Percentiles rank a stretch among this genome's conserved stretches.
Conservation (phyloP, 2,329 filamentous ascomycete species). For the Trichophyton verrucosum region DNA sequence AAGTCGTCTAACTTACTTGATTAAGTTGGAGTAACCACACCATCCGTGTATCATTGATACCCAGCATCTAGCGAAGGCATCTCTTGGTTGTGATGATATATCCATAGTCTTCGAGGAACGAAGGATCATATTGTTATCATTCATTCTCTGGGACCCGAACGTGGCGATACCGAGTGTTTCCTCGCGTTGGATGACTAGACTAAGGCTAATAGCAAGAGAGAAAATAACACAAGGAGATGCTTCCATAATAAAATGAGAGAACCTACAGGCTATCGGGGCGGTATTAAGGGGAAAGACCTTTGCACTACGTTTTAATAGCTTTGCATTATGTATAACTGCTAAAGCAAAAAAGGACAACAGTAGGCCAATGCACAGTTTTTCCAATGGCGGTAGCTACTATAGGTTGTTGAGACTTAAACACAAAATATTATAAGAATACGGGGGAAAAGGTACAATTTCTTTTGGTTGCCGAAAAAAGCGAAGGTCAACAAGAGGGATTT, state of each 20-base stretch:
- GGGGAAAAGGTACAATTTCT: not conserved
- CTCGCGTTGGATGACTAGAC: not conserved
- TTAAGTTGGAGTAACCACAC: not conserved
- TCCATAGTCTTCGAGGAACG: not conserved
- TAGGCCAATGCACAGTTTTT: not conserved
- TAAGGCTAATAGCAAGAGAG: not conserved
- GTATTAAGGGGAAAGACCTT: not conserved
- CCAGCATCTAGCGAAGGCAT: not conserved
- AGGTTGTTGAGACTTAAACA: not conserved
- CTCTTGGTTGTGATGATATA: not conserved
- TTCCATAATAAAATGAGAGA: too few species aligned
- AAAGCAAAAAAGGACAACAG: too few species aligned
- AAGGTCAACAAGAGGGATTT: not conserved
- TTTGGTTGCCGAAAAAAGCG: not conserved
- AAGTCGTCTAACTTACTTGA: conserved; percentile 8
- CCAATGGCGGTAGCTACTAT: not conserved
- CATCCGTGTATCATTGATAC: not conserved
- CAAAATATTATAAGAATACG: not conserved
- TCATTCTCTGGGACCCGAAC: not conserved
- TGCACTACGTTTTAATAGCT: not conserved
- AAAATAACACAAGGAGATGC: not conserved
- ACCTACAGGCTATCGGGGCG: too few species aligned
- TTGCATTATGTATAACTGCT: not conserved
- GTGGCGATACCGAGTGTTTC: not conserved
- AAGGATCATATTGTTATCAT: not conserved